Conservation (phyloP, 768 basidiomycete species). For the Bullera alba region DNA sequence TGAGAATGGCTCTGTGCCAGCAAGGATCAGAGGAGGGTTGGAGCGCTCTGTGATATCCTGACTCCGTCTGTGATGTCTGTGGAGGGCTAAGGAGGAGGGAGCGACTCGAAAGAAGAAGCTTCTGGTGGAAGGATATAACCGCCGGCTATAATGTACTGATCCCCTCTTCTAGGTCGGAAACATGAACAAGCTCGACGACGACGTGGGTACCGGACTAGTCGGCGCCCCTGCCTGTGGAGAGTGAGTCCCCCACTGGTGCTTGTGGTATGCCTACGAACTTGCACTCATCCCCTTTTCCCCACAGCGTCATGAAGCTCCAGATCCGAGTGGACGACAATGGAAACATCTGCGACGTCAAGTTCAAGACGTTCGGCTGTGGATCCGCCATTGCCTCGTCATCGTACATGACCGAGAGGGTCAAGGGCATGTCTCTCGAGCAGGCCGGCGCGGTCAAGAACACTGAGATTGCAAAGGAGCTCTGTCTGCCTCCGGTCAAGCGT, state of each 20-base stretch:
- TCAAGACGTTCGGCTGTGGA: conserved; percentile 99
- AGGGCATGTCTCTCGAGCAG: conserved; percentile 84
- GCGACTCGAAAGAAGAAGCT: too few relatives aligned
- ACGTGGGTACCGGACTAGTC: conserved; percentile 96
- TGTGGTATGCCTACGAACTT: too few relatives aligned
- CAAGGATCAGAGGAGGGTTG: too few relatives aligned
- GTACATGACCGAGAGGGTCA: conserved; percentile 98
- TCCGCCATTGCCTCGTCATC: conserved; percentile 89
- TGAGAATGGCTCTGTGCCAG: too few relatives aligned
- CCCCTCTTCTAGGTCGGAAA: conserved; percentile 71
- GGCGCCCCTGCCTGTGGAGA: conserved; percentile 56
- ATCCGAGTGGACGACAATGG: conserved; percentile 85
- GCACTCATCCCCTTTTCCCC: too few relatives aligned
- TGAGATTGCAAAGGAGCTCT: conserved; percentile 95
- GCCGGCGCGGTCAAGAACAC: conserved; percentile 98
- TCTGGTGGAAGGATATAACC: not conserved
- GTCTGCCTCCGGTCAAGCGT: conserved; percentile 86
- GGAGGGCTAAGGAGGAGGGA: too few relatives aligned
- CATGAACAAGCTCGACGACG: conserved; percentile 77
- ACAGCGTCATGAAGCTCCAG: conserved; percentile 89
- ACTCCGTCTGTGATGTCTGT: too few relatives aligned
- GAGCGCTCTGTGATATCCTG: too few relatives aligned
- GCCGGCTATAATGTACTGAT: conserved; percentile 48
- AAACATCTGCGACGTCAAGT: conserved; percentile 95
- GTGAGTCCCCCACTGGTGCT: not conserved